phyloP scores from a whole-genome alignment of 2,329 filamentous ascomycete genomes.

The Neonectria neomacrospora region DNA sequence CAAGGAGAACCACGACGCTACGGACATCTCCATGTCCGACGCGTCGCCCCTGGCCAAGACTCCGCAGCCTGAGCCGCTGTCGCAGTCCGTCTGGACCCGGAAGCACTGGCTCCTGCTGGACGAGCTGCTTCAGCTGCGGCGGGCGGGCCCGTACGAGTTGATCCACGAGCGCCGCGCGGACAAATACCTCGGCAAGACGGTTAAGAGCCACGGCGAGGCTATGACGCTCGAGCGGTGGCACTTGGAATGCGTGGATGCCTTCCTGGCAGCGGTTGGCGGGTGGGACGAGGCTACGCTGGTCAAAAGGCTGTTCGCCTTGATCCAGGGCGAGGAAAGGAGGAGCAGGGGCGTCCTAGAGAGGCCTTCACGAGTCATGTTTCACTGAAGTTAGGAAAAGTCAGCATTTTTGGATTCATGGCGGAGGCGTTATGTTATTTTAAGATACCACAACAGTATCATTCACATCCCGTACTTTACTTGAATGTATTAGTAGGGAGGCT shows the following conservation, averaged over 20 bases:
- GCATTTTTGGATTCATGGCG: conserved; percentile 33
- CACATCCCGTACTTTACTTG: conserved; percentile 18
- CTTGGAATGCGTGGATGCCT: conserved; percentile 67
- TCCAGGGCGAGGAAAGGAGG: conserved; percentile 60
- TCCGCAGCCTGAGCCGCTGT: conserved; percentile 45
- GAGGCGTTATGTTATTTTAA: conserved; percentile 38
- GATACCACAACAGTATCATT: conserved; percentile 40
- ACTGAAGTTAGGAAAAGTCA: conserved; percentile 39
- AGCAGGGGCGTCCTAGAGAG: conserved; percentile 27
- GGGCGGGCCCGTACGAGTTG: conserved; percentile 51
- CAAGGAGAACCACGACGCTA: conserved; percentile 49
- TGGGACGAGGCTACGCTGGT: conserved; percentile 63
- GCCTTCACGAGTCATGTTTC: conserved; percentile 46
- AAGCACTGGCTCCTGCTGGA: conserved; percentile 66
- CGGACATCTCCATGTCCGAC: conserved; percentile 45
- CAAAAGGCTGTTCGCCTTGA: conserved; percentile 63
- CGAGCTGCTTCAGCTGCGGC: conserved; percentile 61
- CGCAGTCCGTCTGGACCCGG: conserved; percentile 59
- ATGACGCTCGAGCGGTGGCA: conserved; percentile 67
- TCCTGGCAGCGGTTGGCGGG: conserved; percentile 57
- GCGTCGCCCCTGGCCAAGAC: conserved; percentile 41
- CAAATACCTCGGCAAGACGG: conserved; percentile 59
- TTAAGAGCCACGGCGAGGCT: conserved; percentile 58
- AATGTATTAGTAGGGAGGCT: conserved; percentile 13
- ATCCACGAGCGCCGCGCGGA: conserved; percentile 45